Base-by-base conservation (phyloP, 2,329 filamentous ascomycete species). In the Trichoderma koningii region DNA sequence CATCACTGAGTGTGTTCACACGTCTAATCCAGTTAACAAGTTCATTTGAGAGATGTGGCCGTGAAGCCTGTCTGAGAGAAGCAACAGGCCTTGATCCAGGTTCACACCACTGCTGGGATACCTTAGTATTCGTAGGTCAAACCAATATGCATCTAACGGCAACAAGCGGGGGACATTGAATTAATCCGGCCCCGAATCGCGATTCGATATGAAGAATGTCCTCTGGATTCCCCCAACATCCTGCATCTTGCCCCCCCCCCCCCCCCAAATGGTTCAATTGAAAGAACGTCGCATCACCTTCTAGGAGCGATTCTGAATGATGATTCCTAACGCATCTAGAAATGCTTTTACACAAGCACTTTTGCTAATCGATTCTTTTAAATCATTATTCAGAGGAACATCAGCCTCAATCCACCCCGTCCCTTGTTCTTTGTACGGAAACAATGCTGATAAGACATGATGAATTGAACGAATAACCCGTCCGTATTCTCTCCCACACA, bases 351-450 rank as follows among this genome's bases (percentile, higher is more conserved):
- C 7, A 30, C 3, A 38, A 45, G n/a, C n/a, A 62, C 41, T 62
- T 12, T 41, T 55, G 26, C 23, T 7, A n/a, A 44, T 56, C 28
- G 42, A 34, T 53, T 30, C n/a, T 44, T 34, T 21, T 45, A 62
- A 62, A 51, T 45, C 45, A 51, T 60, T 60, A 62, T 62, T 7
- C 57, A 30, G 26, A 44, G 17, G 28, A 53, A 34, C 48, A 52
- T 23, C 14, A 26, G 30, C 34, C 21, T 42, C 19, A 5, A 34
- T 23, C 28, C 17, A 44, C 38, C 12, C 17, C 38, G 9, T 14
- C 47, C 34, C 45, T 26, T 63, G 26, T 23, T 19, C 23, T 55
- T 19, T 34, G n/a, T 47, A 55, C 60, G 53, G 50, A 34, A 47
- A 55, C 63, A 60, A 47, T 19, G 28, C 50, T 28, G 26, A 17